phyloP scores from a whole-genome alignment of 345 rosid species.

The Schrenkiella parvula region DNA sequence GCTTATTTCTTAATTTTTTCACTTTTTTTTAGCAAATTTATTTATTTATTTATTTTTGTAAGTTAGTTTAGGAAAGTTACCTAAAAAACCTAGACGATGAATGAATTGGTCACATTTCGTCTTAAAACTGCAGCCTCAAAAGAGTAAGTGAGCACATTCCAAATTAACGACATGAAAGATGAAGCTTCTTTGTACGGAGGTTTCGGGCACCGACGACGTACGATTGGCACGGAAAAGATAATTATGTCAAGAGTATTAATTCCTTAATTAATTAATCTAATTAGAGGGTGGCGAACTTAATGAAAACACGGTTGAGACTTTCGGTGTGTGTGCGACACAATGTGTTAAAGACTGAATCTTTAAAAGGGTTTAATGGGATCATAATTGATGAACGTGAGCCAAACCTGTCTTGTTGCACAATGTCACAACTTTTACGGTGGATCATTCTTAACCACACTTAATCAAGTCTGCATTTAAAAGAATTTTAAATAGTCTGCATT shows the following conservation, averaged over 20 bases:
- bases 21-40: neutral
- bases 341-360: constrained; percentile 17
- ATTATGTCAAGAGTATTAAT: neutral
- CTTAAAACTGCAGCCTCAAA: neutral
- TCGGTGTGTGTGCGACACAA: constrained; percentile 15
- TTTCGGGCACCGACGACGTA: constrained; percentile 30
- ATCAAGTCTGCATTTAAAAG: neutral
- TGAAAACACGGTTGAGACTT: neutral
- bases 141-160: neutral
- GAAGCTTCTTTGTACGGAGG: constrained; percentile 35
- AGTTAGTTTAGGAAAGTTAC: neutral
- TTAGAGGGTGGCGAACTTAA: constrained; percentile 1
- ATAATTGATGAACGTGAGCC: constrained; percentile 36
- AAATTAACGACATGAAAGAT: constrained; percentile 9
- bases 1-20: no score
- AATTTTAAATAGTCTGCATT: neutral
- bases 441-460: constrained; percentile 17
- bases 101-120: neutral
- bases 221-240: neutral
- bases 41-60: neutral
- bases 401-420: constrained; percentile 27
- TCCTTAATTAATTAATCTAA: neutral
- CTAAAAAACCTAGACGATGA: neutral
- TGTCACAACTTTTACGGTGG: constrained; percentile 26
- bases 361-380: constrained; percentile 2